Evolutionary conservation across 225 moss, liverwort and hornwort genomes (phyloP), one percentile per base, ranked within the genome.

Genomic region (Neckera pumila): DNA sequence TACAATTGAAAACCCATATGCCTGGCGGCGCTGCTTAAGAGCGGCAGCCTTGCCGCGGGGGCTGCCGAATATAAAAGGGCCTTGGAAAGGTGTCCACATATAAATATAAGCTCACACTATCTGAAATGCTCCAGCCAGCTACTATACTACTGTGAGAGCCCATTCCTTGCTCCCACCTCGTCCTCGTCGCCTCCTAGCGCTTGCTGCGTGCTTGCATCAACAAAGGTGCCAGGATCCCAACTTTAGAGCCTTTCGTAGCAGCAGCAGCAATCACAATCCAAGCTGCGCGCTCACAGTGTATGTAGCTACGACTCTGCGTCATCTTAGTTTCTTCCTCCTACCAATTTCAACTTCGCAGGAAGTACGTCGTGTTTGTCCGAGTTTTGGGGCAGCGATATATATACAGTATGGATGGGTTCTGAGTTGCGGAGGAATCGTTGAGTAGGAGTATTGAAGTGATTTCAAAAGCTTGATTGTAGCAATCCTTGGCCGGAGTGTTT

Each of bases 11-110:
- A 62, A 49, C 8, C 8, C 51, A 62, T 76, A 28, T 3, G 56
- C 64, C 61, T 91, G 91, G 91, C 91, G 91, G 91, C 91, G 82
- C 61, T 36, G 74, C n/a, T 28, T 62, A 61, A 75, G 28, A 85
- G 76, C 60, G 27, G 56, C 83, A 38, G 87, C 47, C 23, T 12
- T n/a, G 67, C 25, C 25, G 30, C 23, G 72, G 72, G 25, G 64
- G 12, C 13, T n/a, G 30, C 11, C 11, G 62, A 90, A 80, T 90
- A 90, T 85, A 85, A 88, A 67, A 75, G 43, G 43, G 14, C 79
- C 78, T 53, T 27, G 25, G 30, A 89, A 89, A 91, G 89, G 83
- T 89, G 78, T 27, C 86, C 78, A 72, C 83, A 49, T 78, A 86
- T 63, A 86, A 69, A 78, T 86, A 86, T 64, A 53, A 78, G 25